These are phyloP conservation scores for Diaporthe sp. DNA, from an alignment of 2,329 filamentous ascomycete species.

Conservation along the genomic window DNA sequence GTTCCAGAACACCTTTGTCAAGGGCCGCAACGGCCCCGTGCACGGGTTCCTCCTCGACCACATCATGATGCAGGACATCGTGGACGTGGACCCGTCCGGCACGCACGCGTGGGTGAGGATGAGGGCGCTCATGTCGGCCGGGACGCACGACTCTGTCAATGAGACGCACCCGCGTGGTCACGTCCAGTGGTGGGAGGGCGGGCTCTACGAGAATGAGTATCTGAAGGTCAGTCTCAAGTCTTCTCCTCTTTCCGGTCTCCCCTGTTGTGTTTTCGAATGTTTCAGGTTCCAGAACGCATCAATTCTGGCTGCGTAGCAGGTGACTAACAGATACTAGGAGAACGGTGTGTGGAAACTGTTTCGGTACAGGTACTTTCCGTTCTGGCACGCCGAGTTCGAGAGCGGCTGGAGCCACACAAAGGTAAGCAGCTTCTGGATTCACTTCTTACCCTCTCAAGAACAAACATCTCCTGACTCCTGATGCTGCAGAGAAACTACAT, in stretches of 20 bases:
- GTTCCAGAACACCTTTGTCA: slow-evolving; percentile 64
- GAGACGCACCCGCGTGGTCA: slow-evolving; percentile 65
- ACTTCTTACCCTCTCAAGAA: no score
- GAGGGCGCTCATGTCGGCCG: slow-evolving; percentile 68
- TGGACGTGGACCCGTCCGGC: slow-evolving; percentile 63
- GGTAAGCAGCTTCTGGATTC: no score
- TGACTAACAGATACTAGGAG: slow-evolving; percentile 48
- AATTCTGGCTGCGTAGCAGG: accelerated
- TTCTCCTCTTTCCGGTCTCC: not conserved
- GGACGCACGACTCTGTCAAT: slow-evolving; percentile 65
- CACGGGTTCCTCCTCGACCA: slow-evolving; percentile 70
- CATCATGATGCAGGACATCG: slow-evolving; percentile 69
- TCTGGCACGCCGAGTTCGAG: slow-evolving; percentile 68
- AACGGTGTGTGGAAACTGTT: slow-evolving; percentile 67
- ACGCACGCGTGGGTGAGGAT: slow-evolving; percentile 65
- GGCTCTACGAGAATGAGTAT: slow-evolving; percentile 71
- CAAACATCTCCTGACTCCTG: no score
- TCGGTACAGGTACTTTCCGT: slow-evolving; percentile 68
- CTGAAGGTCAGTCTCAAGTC: slow-evolving; percentile 53
- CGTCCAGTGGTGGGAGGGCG: slow-evolving; percentile 71
- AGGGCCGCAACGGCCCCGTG: slow-evolving; percentile 68
- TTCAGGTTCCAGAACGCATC: not conserved
- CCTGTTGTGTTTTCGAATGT: not conserved
- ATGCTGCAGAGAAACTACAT: slow-evolving; percentile 59
- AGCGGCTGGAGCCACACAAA: slow-evolving; percentile 67